Evolutionary conservation across 768 basidiomycete genomes (phyloP).

Genomic region (Termitomyces sp.): DNA sequence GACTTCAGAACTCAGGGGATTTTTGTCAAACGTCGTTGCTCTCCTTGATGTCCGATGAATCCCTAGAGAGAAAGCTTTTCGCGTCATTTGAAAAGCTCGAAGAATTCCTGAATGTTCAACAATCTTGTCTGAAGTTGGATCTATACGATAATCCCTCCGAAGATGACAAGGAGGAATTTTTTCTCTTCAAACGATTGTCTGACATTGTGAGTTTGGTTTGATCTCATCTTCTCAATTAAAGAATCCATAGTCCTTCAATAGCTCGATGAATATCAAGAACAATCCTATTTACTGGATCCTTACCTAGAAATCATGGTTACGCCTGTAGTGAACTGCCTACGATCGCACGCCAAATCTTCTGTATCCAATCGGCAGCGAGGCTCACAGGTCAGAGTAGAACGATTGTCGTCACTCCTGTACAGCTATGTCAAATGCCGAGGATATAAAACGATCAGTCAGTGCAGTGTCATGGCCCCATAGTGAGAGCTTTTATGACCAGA

Average conservation of each 20-base stretch:
- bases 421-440: conserved; percentile 85
- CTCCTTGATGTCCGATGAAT: conserved; percentile 29
- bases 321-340: conserved; percentile 68
- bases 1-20: not conserved
- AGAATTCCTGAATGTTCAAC: conserved; percentile 56
- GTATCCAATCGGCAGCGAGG: conserved; percentile 26
- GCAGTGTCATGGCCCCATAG: not conserved
- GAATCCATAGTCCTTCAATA: conserved; percentile 24
- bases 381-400: conserved; percentile 39
- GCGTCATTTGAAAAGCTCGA: conserved; percentile 58
- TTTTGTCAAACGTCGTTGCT: too few relatives aligned
- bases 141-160: conserved; percentile 39
- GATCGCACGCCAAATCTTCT: conserved; percentile 45
- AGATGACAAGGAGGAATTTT: conserved; percentile 39
- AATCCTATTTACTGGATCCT: conserved; percentile 89
- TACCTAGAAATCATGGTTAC: conserved; percentile 74
- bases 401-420: conserved; percentile 66
- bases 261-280: conserved; percentile 91
- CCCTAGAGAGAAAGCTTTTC: conserved; percentile 42
- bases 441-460: conserved; percentile 86
- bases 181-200: conserved; percentile 38
- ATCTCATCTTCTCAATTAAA: not conserved
- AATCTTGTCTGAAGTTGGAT: conserved; percentile 45
- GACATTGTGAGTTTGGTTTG: conserved; percentile 43
- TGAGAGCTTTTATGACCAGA: conserved; percentile 13